Percentiles rank a stretch among this genome's conserved stretches.
Conservation (phyloP, 23 red algal species). For the Agarophyton chilense region DNA sequence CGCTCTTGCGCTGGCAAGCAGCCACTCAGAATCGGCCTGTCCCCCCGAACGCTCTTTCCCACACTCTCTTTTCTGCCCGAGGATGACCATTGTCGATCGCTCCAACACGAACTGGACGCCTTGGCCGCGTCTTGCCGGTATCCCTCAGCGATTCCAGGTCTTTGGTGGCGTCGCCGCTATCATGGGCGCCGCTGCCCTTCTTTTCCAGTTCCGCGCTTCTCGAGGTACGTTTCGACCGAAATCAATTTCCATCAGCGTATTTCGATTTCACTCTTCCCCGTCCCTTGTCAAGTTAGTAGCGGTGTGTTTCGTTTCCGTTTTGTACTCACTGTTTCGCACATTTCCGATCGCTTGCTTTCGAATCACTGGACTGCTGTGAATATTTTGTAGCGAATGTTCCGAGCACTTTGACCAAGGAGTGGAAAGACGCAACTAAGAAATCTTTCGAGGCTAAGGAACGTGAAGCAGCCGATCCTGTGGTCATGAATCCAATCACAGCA, state of each 20-base stretch:
- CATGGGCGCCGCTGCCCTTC: constrained; percentile 51
- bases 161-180: constrained; percentile 72
- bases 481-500: constrained; percentile 63
- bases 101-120: constrained; percentile 76
- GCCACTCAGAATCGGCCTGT: too few species aligned
- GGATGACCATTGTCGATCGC: constrained; percentile 51
- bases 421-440: constrained; percentile 43
- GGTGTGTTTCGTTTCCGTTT: background rate
- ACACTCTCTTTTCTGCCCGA: too few species aligned
- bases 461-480: constrained; percentile 58
- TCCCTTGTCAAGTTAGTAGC: too few species aligned
- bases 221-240: constrained; percentile 29
- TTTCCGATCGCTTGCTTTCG: background rate
- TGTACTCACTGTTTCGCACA: background rate
- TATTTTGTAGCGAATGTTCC: constrained; percentile 36
- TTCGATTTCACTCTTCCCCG: background rate
- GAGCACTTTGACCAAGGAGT: constrained; percentile 65
- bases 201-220: constrained; percentile 24
- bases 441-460: constrained; percentile 24
- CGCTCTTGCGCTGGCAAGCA: too few species aligned
- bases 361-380: too few species aligned
- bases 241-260: too few species aligned
- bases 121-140: constrained; percentile 66
- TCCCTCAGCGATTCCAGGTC: constrained; percentile 53
- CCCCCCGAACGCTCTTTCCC: too few species aligned